Percentiles rank a stretch among this genome's conserved stretches.
Evolutionary conservation across 441 rosid genomes (phyloP).

Genomic region (Metrosideros polymorpha): DNA sequence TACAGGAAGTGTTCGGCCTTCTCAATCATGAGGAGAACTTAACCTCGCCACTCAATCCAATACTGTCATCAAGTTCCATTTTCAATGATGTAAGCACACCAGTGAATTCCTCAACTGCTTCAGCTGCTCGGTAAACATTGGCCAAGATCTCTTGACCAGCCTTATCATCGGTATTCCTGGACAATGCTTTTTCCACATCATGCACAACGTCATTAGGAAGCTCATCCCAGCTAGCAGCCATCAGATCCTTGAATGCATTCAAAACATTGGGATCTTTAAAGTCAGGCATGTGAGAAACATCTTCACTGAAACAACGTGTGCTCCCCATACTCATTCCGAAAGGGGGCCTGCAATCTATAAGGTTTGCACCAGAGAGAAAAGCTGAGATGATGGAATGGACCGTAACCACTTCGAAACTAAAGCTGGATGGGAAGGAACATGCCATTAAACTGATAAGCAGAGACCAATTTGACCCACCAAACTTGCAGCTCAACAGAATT

Average conservation of each 20-base stretch:
- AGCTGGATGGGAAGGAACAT: not conserved
- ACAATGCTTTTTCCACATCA: constrained; percentile 51
- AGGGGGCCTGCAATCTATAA: constrained; percentile 31
- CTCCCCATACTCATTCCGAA: constrained; percentile 35
- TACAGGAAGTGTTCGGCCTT: not conserved
- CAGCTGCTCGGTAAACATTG: constrained; percentile 69
- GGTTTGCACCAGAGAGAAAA: constrained; percentile 1
- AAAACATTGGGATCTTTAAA: constrained; percentile 47
- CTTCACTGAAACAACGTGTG: constrained; percentile 48
- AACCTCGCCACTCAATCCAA: constrained; percentile 93
- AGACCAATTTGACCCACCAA: not conserved
- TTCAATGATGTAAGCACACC: constrained; percentile 63
- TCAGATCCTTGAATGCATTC: constrained; percentile 65
- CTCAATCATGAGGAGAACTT: not conserved
- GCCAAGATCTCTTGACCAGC: constrained; percentile 62
- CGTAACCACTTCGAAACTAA: not conserved
- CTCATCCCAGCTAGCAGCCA: constrained; percentile 83
- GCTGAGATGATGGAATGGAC: not conserved
- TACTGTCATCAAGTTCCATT: constrained; percentile 84
- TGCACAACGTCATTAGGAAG: constrained; percentile 35
- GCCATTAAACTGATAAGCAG: not conserved
- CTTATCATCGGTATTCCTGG: constrained; percentile 53
- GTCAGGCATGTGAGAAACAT: constrained; percentile 53
- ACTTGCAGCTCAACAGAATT: not conserved
- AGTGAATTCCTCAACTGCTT: constrained; percentile 82